A percentile compares a stretch with the other conserved stretches of the same genome.
Conservation (phyloP, 257 asterid species). For the Capsicum pubescens region DNA sequence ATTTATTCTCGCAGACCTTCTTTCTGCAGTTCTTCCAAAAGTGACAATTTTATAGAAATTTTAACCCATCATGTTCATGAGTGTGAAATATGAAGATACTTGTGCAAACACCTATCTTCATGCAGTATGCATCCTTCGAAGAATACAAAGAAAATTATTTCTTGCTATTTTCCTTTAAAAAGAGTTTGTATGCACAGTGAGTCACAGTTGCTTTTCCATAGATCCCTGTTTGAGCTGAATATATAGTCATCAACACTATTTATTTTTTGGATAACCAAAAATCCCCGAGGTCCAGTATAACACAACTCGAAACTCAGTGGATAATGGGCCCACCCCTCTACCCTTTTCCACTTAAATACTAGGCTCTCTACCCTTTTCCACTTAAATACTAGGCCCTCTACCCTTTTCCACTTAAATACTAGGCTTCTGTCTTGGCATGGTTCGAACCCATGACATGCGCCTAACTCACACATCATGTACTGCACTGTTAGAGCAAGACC, state of each 20-base stretch:
- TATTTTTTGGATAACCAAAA: neutral
- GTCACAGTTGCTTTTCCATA: neutral
- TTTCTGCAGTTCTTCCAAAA: conserved; percentile 8
- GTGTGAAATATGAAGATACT: neutral
- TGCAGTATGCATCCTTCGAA: neutral
- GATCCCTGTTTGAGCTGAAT: neutral
- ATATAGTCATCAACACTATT: neutral
- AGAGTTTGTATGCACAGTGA: conserved; percentile 1
- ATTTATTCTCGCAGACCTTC: neutral
- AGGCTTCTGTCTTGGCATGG: neutral
- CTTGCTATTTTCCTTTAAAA: neutral
- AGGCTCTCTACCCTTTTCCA: neutral
- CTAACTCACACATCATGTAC: neutral
- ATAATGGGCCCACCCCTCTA: neutral
- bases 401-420: neutral
- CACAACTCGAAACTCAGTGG: neutral
- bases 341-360: neutral
- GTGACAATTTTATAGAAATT: conserved; percentile 6
- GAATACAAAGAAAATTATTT: neutral
- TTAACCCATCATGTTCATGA: neutral
- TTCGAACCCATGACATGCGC: neutral
- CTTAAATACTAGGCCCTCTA: conserved; percentile 15
- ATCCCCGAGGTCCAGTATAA: neutral
- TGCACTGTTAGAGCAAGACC: neutral
- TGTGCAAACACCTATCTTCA: neutral